These are phyloP conservation scores for Trichoderma sp. DNA, from an alignment of 2,329 filamentous ascomycete species.

Conservation along the genomic window DNA sequence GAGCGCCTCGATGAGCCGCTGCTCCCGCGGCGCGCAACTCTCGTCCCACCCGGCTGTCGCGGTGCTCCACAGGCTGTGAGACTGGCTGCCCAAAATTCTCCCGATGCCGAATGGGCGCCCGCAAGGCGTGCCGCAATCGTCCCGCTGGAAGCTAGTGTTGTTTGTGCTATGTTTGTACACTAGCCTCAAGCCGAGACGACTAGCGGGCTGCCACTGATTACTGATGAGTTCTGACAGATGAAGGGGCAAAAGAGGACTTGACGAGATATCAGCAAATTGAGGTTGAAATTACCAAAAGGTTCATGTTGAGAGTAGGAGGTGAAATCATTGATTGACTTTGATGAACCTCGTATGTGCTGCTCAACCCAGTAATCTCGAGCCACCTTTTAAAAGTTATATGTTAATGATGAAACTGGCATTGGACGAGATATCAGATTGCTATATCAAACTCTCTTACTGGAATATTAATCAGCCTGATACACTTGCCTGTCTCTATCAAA, in stretches of 20 bases:
- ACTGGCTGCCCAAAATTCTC: neutral
- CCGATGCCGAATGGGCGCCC: constrained; percentile 10
- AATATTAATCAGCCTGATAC: neutral
- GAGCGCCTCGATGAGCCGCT: neutral
- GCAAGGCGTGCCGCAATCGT: constrained; percentile 14
- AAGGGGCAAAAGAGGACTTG: neutral
- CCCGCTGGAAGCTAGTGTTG: constrained; percentile 7
- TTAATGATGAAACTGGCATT: neutral
- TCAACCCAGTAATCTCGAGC: neutral
- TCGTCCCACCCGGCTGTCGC: constrained; percentile 1
- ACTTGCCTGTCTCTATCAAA: neutral
- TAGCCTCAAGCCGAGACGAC: neutral
- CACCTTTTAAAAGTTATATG: neutral
- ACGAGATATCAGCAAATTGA: neutral
- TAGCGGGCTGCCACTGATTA: neutral
- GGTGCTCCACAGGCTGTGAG: neutral
- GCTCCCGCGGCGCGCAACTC: constrained; percentile 5
- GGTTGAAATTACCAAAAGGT: neutral
- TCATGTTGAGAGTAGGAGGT: neutral
- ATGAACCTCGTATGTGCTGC: neutral
- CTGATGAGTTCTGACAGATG: neutral
- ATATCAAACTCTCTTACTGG: neutral
- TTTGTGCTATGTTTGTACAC: neutral
- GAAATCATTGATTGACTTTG: neutral
- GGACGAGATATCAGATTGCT: neutral